phyloP scores from a whole-genome alignment of 257 asterid genomes.

The Primulina tabacum region DNA sequence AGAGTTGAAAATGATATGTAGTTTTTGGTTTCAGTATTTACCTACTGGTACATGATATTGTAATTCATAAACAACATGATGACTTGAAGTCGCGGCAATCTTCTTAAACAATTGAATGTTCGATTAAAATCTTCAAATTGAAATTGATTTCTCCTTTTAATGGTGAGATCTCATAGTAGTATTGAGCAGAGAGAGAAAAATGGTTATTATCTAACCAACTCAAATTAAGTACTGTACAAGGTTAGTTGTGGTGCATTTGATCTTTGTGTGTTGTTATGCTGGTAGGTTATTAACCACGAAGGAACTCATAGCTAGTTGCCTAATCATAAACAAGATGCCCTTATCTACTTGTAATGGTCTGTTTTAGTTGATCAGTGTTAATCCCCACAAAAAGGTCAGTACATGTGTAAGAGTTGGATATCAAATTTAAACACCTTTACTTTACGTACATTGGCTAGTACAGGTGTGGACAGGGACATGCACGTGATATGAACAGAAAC shows the following conservation, averaged over 20 bases:
- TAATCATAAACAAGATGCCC: background rate
- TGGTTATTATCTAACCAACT: no score
- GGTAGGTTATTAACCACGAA: background rate
- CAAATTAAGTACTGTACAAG: background rate
- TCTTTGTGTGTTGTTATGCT: background rate
- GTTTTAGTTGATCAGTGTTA: no score
- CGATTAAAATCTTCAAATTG: background rate
- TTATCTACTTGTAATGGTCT: no score
- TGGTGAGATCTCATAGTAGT: background rate
- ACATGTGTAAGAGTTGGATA: background rate
- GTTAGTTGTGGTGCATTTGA: background rate
- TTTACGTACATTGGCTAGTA: background rate
- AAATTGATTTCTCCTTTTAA: background rate
- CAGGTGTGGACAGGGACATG: background rate
- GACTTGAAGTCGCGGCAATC: background rate
- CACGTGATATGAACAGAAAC: constrained; percentile 1
- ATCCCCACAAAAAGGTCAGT: no score
- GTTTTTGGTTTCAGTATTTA: background rate
- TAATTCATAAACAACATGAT: background rate
- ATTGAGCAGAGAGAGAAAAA: background rate
- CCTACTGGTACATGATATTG: background rate
- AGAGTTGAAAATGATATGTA: background rate
- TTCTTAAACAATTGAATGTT: background rate
- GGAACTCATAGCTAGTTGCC: background rate
- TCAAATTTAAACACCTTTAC: background rate